Evolutionary conservation across 768 basidiomycete species (phyloP).

Genomic region (Postia placenta): DNA sequence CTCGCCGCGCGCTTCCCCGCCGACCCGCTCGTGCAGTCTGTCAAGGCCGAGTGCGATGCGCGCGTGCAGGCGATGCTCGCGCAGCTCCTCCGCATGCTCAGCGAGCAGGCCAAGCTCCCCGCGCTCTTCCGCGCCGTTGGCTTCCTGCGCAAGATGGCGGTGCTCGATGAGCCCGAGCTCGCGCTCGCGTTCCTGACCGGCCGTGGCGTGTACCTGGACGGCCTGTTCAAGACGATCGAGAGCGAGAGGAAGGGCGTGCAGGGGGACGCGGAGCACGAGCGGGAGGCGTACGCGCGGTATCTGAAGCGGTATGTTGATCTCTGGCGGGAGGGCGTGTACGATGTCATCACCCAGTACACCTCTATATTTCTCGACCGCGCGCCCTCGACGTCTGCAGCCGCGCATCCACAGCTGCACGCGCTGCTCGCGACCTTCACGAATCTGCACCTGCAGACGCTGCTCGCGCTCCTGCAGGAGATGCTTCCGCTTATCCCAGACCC

Average conservation of each 20-base stretch:
- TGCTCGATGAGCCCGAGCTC: constrained; percentile 66
- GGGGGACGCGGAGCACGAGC: constrained; percentile 40
- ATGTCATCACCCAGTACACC: constrained; percentile 84
- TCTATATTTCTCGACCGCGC: constrained; percentile 79
- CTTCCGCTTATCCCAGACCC: constrained; percentile 57
- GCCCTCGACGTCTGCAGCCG: constrained; percentile 24
- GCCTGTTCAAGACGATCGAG: constrained; percentile 47
- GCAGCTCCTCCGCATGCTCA: constrained; percentile 70
- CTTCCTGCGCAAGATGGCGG: constrained; percentile 80
- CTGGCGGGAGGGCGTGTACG: constrained; percentile 90
- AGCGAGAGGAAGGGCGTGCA: constrained; percentile 29
- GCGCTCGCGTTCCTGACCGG: constrained; percentile 80
- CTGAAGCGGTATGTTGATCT: constrained; percentile 83
- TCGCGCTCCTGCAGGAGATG: constrained; percentile 55
- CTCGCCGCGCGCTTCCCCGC: constrained; percentile 34
- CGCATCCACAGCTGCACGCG: constrained; percentile 35
- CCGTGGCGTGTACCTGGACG: constrained; percentile 56
- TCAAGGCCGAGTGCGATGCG: constrained; percentile 65
- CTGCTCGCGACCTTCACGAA: constrained; percentile 63
- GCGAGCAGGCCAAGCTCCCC: constrained; percentile 85
- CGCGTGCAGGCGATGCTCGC: constrained; percentile 60
- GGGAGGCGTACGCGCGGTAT: constrained; percentile 69
- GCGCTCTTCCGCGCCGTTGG: constrained; percentile 86
- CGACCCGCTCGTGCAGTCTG: constrained; percentile 49
- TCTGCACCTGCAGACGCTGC: constrained; percentile 57